phyloP scores from a whole-genome alignment of 2,329 filamentous ascomycete genomes.

The Orbilia quercus region DNA sequence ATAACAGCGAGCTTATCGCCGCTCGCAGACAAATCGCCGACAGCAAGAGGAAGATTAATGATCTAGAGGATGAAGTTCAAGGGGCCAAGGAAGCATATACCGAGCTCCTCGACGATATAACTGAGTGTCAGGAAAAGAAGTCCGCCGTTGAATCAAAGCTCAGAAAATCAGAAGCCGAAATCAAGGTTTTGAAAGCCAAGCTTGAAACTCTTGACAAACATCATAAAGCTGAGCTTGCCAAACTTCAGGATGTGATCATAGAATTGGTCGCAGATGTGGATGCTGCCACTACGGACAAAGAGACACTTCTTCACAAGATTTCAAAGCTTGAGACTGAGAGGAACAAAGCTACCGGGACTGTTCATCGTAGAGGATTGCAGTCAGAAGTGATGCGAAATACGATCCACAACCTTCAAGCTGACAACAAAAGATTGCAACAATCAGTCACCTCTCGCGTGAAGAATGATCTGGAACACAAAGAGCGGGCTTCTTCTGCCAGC shows the following conservation, averaged over 20 bases:
- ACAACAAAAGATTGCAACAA: slow-evolving; percentile 18
- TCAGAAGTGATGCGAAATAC: slow-evolving; percentile 26
- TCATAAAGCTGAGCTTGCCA: neutral
- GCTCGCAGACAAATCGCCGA: neutral
- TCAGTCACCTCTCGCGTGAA: slow-evolving; percentile 13
- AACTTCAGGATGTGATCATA: neutral
- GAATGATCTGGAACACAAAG: neutral
- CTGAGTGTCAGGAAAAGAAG: neutral
- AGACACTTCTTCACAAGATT: neutral
- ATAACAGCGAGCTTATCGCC: neutral
- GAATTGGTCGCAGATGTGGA: slow-evolving; percentile 1
- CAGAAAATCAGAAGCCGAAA: neutral
- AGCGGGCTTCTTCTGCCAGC: no score
- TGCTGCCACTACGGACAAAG: neutral
- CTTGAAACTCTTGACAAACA: neutral
- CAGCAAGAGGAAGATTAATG: neutral
- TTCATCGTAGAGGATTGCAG: slow-evolving; percentile 22
- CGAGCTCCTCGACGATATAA: slow-evolving; percentile 14
- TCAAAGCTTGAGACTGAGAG: slow-evolving; percentile 9
- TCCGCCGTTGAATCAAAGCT: slow-evolving; percentile 2
- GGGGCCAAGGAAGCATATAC: neutral
- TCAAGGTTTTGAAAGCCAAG: neutral
- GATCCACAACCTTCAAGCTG: slow-evolving; percentile 33
- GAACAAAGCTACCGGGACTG: neutral
- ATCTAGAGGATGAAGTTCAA: neutral